A percentile compares a stretch with the other conserved stretches of the same genome.
Evolutionary conservation across 257 asterid species (phyloP).

Genomic region (Lithospermum erythrorhizon): DNA sequence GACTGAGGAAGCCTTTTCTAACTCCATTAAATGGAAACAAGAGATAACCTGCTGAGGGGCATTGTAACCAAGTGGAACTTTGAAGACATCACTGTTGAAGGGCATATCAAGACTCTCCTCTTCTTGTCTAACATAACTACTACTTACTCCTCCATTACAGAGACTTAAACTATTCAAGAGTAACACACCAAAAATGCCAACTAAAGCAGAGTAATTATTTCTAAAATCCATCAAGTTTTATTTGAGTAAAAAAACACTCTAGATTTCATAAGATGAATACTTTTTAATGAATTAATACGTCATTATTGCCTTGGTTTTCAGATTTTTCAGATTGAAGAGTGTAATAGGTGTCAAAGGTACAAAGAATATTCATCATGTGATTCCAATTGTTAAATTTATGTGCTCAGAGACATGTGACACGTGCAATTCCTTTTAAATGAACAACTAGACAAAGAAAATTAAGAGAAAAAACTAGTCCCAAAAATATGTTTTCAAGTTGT

Average conservation of each 20-base stretch:
- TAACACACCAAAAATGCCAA: constrained; percentile 13
- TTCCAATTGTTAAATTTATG: background rate
- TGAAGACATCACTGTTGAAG: constrained; percentile 48
- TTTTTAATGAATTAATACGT: too few relatives aligned
- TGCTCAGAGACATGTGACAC: background rate
- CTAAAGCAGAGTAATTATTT: background rate
- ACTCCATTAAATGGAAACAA: background rate
- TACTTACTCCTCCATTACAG: constrained; percentile 32
- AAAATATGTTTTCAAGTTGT: too few relatives aligned
- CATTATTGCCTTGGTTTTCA: background rate
- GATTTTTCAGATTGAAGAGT: background rate
- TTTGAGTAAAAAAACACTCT: background rate
- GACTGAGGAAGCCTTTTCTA: too few relatives aligned
- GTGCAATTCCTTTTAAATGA: background rate
- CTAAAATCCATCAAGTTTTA: background rate
- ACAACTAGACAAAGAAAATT: too few relatives aligned
- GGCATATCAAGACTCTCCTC: constrained; percentile 43
- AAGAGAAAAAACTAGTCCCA: too few relatives aligned
- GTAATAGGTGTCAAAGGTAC: background rate
- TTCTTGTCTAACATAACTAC: constrained; percentile 28
- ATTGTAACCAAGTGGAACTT: constrained; percentile 46
- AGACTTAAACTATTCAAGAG: constrained; percentile 12
- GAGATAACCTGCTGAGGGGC: constrained; percentile 49
- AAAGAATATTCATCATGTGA: background rate
- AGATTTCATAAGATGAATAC: too few relatives aligned